These are phyloP conservation scores for Ustilago trichophora DNA, from an alignment of 1,284 basidiomycete species.

Conservation along the genomic window DNA sequence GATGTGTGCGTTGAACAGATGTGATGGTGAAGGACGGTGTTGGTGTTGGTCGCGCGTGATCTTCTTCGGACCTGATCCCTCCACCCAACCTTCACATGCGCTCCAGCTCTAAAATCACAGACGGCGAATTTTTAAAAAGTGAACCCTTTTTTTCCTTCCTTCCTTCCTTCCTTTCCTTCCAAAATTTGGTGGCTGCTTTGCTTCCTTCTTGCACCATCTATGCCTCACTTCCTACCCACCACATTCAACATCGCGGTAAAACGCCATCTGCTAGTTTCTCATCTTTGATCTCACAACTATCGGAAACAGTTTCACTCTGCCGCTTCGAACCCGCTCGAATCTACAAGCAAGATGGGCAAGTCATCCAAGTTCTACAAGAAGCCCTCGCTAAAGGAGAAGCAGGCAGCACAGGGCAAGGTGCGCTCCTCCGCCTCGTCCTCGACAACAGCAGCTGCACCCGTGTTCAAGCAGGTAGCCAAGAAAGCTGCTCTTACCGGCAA, in stretches of 20 bases:
- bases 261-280: too few relatives aligned
- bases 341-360: conserved; percentile 35
- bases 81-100: neutral
- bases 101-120: neutral
- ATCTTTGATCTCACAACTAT: too few relatives aligned
- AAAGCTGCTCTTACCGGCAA: conserved; percentile 33
- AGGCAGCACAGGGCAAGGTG: conserved; percentile 28
- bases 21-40: neutral
- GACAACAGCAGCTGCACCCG: conserved; percentile 5
- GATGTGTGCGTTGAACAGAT: too few relatives aligned
- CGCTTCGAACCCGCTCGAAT: too few relatives aligned
- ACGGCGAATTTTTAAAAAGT: too few relatives aligned
- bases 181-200: neutral
- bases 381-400: conserved; percentile 48
- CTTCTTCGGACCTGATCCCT: too few relatives aligned
- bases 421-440: conserved; percentile 28
- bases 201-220: neutral
- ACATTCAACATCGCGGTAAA: too few relatives aligned
- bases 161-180: too few relatives aligned
- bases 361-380: conserved; percentile 53
- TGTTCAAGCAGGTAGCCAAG: conserved; percentile 18
- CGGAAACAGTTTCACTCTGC: too few relatives aligned
- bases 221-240: neutral
- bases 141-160: conserved; percentile 6
- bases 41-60: neutral